phyloP scores from a whole-genome alignment of 1,284 basidiomycete species.

The Irpex lacteus region DNA sequence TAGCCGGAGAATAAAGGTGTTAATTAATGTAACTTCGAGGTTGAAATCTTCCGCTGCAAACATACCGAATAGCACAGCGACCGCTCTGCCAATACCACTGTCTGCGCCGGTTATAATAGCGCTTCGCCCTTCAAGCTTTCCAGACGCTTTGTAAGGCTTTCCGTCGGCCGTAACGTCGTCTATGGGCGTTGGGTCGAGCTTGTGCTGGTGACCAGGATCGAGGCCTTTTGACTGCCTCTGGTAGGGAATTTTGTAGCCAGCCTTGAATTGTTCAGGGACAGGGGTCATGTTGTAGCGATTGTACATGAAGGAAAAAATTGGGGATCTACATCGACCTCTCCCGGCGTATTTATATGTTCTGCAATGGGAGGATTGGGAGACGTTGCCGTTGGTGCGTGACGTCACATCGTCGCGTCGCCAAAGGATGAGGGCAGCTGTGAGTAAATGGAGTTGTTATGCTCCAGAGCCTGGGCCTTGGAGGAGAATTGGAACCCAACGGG shows the following conservation, averaged over 20 bases:
- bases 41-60: background rate
- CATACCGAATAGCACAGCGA: conserved; percentile 35
- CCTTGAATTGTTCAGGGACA: conserved; percentile 28
- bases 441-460: too few species aligned
- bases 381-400: conserved; percentile 14
- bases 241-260: conserved; percentile 31
- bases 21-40: conserved; percentile 3
- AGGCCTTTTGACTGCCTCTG: conserved; percentile 22
- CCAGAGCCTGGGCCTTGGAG: too few species aligned
- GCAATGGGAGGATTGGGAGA: background rate
- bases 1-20: conserved; percentile 11
- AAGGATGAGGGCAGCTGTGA: background rate
- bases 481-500: too few species aligned
- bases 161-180: conserved; percentile 51
- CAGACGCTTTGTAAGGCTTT: conserved; percentile 36
- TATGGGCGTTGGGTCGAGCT: conserved; percentile 40
- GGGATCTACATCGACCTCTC: background rate
- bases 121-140: conserved; percentile 45
- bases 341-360: background rate
- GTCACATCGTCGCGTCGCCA: conserved; percentile 6
- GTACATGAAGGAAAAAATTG: background rate
- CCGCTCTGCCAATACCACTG: conserved; percentile 43
- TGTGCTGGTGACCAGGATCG: conserved; percentile 25
- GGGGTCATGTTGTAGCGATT: conserved; percentile 4
- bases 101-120: conserved; percentile 51